A percentile compares a stretch with the other conserved stretches of the same genome.
phyloP scores from a whole-genome alignment of 2,329 filamentous ascomycete species.

The Byssoonygena ceratinophila region DNA sequence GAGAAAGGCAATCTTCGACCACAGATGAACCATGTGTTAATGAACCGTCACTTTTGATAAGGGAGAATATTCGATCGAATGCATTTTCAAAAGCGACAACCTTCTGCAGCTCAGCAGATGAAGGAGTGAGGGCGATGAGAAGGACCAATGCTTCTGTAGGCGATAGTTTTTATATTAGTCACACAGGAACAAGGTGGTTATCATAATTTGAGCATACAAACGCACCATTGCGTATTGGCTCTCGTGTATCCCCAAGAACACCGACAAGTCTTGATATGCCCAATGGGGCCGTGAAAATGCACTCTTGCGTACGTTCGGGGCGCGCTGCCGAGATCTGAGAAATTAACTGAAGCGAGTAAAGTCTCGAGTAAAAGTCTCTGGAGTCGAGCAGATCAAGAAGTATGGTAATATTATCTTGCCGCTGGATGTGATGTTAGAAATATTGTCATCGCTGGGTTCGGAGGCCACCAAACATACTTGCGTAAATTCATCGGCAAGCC shows the following conservation, averaged over 20 bases:
- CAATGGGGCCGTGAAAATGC: slow-evolving; percentile 76
- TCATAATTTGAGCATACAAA: neutral
- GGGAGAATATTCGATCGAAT: slow-evolving; percentile 73
- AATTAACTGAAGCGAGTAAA: slow-evolving; percentile 84
- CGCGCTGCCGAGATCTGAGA: slow-evolving; percentile 74
- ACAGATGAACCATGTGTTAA: slow-evolving; percentile 71
- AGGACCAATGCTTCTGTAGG: slow-evolving; percentile 63
- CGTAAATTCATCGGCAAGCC: slow-evolving; percentile 96
- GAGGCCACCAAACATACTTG: slow-evolving; percentile 46
- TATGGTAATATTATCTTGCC: slow-evolving; percentile 89
- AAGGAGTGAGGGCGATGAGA: slow-evolving; percentile 76
- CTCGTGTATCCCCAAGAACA: slow-evolving; percentile 71
- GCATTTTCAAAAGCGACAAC: slow-evolving; percentile 91
- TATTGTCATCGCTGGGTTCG: slow-evolving; percentile 6
- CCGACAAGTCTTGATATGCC: slow-evolving; percentile 79
- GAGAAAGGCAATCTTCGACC: slow-evolving; percentile 84
- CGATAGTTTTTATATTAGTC: slow-evolving; percentile 17
- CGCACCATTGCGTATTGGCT: slow-evolving; percentile 68
- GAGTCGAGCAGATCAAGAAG: slow-evolving; percentile 82
- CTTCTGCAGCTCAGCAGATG: slow-evolving; percentile 82
- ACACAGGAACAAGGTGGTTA: neutral
- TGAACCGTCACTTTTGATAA: slow-evolving; percentile 73
- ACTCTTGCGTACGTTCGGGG: slow-evolving; percentile 87
- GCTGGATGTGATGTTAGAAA: slow-evolving; percentile 47
- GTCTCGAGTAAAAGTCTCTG: slow-evolving; percentile 75